These are phyloP conservation scores for Laetiporus sulphureus DNA, from an alignment of 1,284 basidiomycete genomes.

Conservation along the genomic window DNA sequence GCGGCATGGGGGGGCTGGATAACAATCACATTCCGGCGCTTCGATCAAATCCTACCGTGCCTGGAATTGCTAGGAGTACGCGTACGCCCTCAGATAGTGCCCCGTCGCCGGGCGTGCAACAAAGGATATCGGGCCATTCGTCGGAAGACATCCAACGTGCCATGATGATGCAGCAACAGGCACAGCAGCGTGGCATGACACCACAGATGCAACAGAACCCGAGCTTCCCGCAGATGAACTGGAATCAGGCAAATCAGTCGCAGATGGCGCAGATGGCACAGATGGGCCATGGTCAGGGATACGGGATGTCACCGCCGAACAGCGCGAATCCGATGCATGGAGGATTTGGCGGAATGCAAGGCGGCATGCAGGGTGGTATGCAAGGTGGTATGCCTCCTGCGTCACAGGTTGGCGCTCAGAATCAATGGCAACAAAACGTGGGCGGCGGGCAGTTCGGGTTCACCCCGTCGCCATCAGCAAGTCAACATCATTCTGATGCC, in stretches of 20 bases:
- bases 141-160: constrained; percentile 48
- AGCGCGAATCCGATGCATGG: constrained; percentile 13
- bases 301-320: constrained; percentile 38
- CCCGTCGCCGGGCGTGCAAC: constrained; percentile 53
- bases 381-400: constrained; percentile 16
- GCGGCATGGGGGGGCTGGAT: constrained; percentile 19
- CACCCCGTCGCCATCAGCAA: constrained; percentile 21
- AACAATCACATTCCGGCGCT: constrained; percentile 24
- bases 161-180: constrained; percentile 33
- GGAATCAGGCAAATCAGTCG: constrained; percentile 12
- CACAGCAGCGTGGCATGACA: constrained; percentile 17
- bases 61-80: constrained; percentile 64
- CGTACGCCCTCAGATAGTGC: constrained; percentile 62
- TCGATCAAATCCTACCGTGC: constrained; percentile 52
- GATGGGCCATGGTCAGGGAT: constrained; percentile 20
- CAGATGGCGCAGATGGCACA: constrained; percentile 24
- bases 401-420: constrained; percentile 12
- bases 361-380: constrained; percentile 10
- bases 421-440: constrained; percentile 16
- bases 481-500: constrained; percentile 18
- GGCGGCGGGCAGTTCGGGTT: constrained; percentile 17
- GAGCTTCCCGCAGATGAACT: constrained; percentile 18
- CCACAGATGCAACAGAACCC: constrained; percentile 12
- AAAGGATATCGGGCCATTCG: constrained; percentile 27
- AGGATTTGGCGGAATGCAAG: constrained; percentile 12